Conservation (phyloP, 495 filamentous ascomycete species). For the Recurvomyces mirabilis region DNA sequence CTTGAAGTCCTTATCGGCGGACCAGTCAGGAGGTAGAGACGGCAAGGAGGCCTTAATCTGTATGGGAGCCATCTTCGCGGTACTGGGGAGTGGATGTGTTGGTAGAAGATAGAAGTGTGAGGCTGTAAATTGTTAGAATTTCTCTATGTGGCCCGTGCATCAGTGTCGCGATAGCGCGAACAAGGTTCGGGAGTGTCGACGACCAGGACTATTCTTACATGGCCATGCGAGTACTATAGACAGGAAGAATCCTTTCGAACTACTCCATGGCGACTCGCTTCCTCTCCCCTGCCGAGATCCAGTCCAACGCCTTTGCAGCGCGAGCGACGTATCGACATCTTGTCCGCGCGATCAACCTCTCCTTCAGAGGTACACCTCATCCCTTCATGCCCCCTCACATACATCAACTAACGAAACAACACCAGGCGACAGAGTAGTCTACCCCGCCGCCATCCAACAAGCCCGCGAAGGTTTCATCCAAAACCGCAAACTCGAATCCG, state of each 20-base stretch:
- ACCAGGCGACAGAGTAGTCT: slow-evolving; percentile 50
- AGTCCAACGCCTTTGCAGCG: slow-evolving; percentile 7
- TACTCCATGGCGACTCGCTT: slow-evolving; percentile 3
- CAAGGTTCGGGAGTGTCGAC: neutral
- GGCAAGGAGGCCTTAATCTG: slow-evolving; percentile 81
- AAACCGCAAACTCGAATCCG: slow-evolving; percentile 46
- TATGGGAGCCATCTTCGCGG: slow-evolving; percentile 52
- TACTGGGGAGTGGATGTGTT: neutral
- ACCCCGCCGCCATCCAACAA: slow-evolving; percentile 56
- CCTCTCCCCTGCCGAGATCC: slow-evolving; percentile 8
- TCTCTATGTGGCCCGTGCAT: no score
- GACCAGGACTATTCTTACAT: neutral
- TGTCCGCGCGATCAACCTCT: slow-evolving; percentile 68
- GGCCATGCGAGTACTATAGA: no score
- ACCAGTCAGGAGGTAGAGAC: slow-evolving; percentile 68
- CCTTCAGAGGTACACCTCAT: slow-evolving; percentile 58
- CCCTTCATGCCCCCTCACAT: neutral
- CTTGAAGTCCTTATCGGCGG: slow-evolving; percentile 85
- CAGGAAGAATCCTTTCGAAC: neutral
- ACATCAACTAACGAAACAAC: neutral
- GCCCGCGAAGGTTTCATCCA: slow-evolving; percentile 61
- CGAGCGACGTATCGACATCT: slow-evolving; percentile 71
- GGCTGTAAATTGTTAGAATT: no score
- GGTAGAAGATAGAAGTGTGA: no score
- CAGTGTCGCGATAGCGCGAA: no score